These are phyloP conservation scores for Penicillium sp. DNA, from an alignment of 2,329 filamentous ascomycete species.

Conservation along the genomic window DNA sequence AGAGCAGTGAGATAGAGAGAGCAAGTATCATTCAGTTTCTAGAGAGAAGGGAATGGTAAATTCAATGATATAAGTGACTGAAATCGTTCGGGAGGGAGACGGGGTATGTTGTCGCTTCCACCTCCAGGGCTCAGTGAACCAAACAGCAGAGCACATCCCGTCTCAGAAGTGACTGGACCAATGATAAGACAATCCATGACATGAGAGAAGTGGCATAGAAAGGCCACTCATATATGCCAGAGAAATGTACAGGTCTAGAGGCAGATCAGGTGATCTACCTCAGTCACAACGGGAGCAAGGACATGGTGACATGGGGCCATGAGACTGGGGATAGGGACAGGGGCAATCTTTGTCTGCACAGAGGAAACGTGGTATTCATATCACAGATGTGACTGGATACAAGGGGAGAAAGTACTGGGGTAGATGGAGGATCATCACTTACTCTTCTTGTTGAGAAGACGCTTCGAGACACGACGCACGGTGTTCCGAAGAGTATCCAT, in stretches of 20 bases:
- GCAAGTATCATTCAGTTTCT: background rate
- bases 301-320: background rate
- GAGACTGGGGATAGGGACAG: background rate
- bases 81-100: too few relatives aligned
- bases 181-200: background rate
- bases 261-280: background rate
- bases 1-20: background rate
- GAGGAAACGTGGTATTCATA: background rate
- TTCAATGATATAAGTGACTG: background rate
- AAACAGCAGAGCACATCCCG: background rate
- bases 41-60: background rate
- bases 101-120: background rate
- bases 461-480: conserved; percentile 1
- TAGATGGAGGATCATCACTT: background rate
- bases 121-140: background rate
- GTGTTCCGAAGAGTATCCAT: background rate
- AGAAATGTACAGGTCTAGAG: background rate
- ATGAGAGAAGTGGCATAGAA: background rate
- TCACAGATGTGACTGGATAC: background rate
- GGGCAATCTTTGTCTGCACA: background rate
- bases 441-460: conserved; percentile 2
- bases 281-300: background rate
- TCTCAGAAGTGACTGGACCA: background rate
- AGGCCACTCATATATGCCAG: background rate
- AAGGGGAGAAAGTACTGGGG: background rate